A percentile compares a stretch with the other conserved stretches of the same genome.
phyloP scores from a whole-genome alignment of 2,329 filamentous ascomycete species.

The Xylariaceae sp. region DNA sequence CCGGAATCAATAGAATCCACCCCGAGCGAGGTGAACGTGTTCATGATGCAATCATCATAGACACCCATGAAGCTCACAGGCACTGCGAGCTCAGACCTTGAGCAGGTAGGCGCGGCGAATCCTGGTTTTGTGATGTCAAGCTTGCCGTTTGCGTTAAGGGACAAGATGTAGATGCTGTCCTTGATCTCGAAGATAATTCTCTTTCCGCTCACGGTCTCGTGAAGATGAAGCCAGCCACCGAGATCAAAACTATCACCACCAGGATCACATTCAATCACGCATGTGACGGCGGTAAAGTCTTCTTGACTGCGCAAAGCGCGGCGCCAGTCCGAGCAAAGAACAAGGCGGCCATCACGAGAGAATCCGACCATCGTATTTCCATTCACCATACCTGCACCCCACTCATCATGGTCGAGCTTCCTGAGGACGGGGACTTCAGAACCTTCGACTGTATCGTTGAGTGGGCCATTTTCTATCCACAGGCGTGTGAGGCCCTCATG shows the following conservation, averaged over 20 bases:
- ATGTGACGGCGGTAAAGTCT: conserved; percentile 22
- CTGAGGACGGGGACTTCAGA: not conserved
- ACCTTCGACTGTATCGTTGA: not conserved
- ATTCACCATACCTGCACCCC: conserved; percentile 41
- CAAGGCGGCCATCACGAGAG: conserved; percentile 36
- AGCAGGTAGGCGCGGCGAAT: conserved; percentile 11
- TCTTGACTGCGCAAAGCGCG: conserved; percentile 27
- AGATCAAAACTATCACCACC: conserved; percentile 37
- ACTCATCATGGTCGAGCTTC: conserved; percentile 34
- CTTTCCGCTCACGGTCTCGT: conserved; percentile 23
- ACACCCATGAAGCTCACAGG: conserved; percentile 43
- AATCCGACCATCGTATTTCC: conserved; percentile 38
- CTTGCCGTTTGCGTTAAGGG: conserved; percentile 30
- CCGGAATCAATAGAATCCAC: not conserved
- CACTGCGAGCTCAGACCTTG: conserved; percentile 18
- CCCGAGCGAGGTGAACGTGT: conserved; percentile 31
- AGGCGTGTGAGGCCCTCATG: not conserved
- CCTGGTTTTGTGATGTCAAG: conserved; percentile 25
- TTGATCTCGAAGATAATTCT: conserved; percentile 40
- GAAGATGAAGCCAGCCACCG: conserved; percentile 41
- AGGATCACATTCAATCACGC: conserved; percentile 37
- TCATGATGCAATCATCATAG: conserved; percentile 43
- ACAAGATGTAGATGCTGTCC: conserved; percentile 37
- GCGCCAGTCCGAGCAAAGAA: conserved; percentile 40
- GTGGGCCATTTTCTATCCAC: not conserved